A percentile compares a stretch with the other conserved stretches of the same genome.
phyloP scores from a whole-genome alignment of 2,329 filamentous ascomycete genomes.

The Colletotrichum liaoningense region DNA sequence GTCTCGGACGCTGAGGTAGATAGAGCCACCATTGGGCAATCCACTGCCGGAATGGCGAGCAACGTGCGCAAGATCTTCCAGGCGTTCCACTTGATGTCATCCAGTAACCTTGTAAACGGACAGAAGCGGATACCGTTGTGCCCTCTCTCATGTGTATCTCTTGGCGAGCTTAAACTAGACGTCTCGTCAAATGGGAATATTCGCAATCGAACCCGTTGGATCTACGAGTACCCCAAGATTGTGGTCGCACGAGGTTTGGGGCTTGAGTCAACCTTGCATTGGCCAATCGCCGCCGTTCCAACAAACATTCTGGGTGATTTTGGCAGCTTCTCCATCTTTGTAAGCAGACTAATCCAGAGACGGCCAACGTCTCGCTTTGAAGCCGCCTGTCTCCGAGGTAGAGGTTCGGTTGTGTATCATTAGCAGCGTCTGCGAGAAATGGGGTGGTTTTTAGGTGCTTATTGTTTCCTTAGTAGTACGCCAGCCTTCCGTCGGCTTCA shows the following conservation, averaged over 20 bases:
- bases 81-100: neutral
- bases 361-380: neutral
- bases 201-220: neutral
- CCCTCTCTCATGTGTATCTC: neutral
- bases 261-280: neutral
- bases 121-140: neutral
- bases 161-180: neutral
- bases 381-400: conserved; percentile 23
- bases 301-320: neutral
- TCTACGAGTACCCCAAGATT: neutral
- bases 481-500: neutral
- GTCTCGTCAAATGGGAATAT: neutral
- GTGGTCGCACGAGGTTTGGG: neutral
- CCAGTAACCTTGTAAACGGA: neutral
- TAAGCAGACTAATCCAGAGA: neutral
- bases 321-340: neutral
- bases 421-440: neutral
- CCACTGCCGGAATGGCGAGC: neutral
- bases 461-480: neutral
- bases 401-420: conserved; percentile 10
- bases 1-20: neutral
- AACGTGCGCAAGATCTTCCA: neutral
- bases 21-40: neutral
- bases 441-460: neutral
- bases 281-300: neutral